These are phyloP conservation scores for Elaeagnus macrophylla DNA, from an alignment of 306 rosid genomes.

Conservation along the genomic window DNA sequence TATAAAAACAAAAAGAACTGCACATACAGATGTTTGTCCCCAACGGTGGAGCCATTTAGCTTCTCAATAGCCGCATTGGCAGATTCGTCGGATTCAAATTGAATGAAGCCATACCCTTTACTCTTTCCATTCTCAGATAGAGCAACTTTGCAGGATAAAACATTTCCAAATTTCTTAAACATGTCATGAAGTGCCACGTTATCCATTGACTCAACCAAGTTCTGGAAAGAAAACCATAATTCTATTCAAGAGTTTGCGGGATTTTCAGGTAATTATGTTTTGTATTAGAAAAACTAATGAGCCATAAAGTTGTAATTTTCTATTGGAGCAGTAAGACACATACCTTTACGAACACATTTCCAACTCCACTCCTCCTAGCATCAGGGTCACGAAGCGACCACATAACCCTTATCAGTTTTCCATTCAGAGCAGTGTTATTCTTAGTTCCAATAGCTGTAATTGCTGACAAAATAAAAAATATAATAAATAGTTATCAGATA, in stretches of 20 bases:
- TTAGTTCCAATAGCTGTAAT: conserved; percentile 47
- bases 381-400: conserved; percentile 78
- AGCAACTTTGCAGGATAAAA: conserved; percentile 71
- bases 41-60: conserved; percentile 51
- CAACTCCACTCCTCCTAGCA: conserved; percentile 54
- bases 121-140: conserved; percentile 73
- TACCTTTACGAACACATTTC: conserved; percentile 90
- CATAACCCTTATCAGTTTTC: conserved; percentile 68
- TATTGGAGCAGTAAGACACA: background rate
- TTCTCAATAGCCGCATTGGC: conserved; percentile 62
- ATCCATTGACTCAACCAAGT: conserved; percentile 46
- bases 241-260: conserved; percentile 4
- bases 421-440: conserved; percentile 52
- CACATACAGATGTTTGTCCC: conserved; percentile 60
- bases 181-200: conserved; percentile 46
- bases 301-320: conserved; percentile 1
- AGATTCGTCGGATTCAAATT: conserved; percentile 72
- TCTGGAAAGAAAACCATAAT: conserved; percentile 37
- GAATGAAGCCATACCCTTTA: conserved; percentile 84
- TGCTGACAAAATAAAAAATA: conserved; percentile 29
- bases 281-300: too few relatives aligned
- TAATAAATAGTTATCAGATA: background rate
- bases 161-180: conserved; percentile 54
- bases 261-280: background rate
- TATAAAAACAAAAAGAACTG: conserved; percentile 13